Evolutionary conservation across 352 stramenopile species (phyloP), one percentile per base, ranked within the genome.

Genomic region (Pythium angustatum): DNA sequence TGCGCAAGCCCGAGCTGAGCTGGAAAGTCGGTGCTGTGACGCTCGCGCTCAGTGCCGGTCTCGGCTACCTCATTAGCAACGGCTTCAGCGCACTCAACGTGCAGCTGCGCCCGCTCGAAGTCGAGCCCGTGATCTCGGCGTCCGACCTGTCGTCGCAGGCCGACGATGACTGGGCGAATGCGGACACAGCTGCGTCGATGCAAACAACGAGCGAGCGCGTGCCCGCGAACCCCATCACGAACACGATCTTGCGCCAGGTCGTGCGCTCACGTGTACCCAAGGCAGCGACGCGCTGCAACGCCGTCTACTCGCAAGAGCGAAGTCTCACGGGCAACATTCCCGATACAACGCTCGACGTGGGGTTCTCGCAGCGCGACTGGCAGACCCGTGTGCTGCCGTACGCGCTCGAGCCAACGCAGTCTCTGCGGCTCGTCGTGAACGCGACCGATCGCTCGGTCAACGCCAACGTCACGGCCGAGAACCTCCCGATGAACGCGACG

Each of bases 81-180:
- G 58, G 3, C 6, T 47, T 66, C 48, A 53, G 53, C 27, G 58
- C 58, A 9, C 26, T 58, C 49, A 66, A 66, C 38, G 49, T 66
- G 10, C 58, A 66, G 49, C 36, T 66, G 2, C 58, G 49, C 21
- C 12, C 36, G 27, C 43, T 33, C 10, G 47, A 24, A 1, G 8
- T 58, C 3, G 12, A 19, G 2, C 21, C 26, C 1, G 24, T 41
- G 21, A 57, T 64, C 57, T 49, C 36, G 5, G 57, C 31, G 5
- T 33, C 1, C 17, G 57, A 64, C 28, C 57, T 64, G n/a, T n/a
- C n/a, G n/a, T n/a, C n/a, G n/a, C n/a, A n/a, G n/a, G n/a, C n/a
- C n/a, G n/a, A n/a, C n/a, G n/a, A n/a, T n/a, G n/a, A n/a, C n/a
- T n/a, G n/a, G n/a, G n/a, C n/a, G n/a, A n/a, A n/a, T n/a, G n/a